phyloP scores from a whole-genome alignment of 768 basidiomycete genomes.

The Trametes cinnabarina region DNA sequence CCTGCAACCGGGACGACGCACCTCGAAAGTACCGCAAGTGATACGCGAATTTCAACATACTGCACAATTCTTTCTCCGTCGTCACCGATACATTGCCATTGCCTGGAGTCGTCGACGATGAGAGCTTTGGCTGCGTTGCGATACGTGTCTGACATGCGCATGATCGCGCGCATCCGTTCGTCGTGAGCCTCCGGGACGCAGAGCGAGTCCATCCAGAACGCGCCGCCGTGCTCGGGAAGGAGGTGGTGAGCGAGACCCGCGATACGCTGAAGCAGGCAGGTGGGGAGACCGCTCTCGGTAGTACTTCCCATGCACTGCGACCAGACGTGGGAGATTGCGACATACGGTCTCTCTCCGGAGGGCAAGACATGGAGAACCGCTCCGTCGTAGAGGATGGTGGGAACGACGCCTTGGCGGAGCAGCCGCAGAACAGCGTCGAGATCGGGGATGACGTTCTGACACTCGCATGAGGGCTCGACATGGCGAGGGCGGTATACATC shows the following conservation, averaged over 20 bases:
- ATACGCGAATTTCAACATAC: no score
- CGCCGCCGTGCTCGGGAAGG: background rate
- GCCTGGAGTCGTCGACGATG: constrained; percentile 9
- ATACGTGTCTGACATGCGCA: constrained; percentile 17
- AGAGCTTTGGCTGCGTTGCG: constrained; percentile 7
- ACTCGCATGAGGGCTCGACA: background rate
- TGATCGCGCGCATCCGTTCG: constrained; percentile 12
- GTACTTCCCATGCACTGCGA: background rate
- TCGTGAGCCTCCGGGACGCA: constrained; percentile 4
- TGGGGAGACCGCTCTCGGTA: background rate
- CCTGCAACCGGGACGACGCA: background rate
- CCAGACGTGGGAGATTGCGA: background rate
- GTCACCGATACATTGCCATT: no score
- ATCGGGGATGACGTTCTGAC: background rate
- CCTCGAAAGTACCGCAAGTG: constrained; percentile 31
- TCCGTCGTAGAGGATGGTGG: background rate
- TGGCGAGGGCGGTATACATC: background rate
- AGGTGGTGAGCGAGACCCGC: background rate
- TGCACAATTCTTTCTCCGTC: no score
- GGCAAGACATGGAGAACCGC: background rate
- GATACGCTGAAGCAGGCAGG: background rate
- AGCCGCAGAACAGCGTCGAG: background rate
- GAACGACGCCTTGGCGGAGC: background rate
- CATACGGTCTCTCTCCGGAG: background rate
- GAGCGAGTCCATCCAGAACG: constrained; percentile 18